Evolutionary conservation across 2,329 filamentous ascomycete species (phyloP).

Genomic region (Thielaviopsis populi): DNA sequence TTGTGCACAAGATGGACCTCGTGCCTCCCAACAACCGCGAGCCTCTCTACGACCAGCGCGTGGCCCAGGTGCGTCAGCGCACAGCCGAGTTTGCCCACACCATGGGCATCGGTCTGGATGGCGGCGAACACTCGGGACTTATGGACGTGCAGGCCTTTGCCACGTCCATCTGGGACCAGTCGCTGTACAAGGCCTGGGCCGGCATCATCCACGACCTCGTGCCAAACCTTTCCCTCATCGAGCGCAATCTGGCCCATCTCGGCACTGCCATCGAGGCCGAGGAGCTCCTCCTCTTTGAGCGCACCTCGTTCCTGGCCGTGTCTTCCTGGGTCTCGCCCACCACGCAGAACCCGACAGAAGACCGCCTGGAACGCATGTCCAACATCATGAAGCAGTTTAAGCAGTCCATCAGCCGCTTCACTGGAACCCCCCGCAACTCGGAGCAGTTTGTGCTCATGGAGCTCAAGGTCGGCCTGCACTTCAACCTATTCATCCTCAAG

Average conservation of each 20-base stretch:
- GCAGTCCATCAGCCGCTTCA: constrained; percentile 62
- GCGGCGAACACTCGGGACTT: constrained; percentile 22
- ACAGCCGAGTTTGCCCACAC: constrained; percentile 37
- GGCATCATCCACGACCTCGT: constrained; percentile 95
- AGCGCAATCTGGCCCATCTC: constrained; percentile 67
- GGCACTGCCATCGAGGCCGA: constrained; percentile 80
- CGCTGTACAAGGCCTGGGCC: constrained; percentile 94
- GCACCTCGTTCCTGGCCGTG: constrained; percentile 92
- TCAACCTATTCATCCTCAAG: constrained; percentile 88
- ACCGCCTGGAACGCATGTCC: constrained; percentile 83
- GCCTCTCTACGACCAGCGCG: constrained; percentile 70
- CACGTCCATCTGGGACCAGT: constrained; percentile 98
- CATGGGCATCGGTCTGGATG: constrained; percentile 16
- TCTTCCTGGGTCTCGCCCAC: constrained; percentile 69
- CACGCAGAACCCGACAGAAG: constrained; percentile 68
- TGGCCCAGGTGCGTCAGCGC: constrained; percentile 59
- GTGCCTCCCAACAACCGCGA: constrained; percentile 68
- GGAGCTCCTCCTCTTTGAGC: constrained; percentile 87
- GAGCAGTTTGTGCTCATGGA: constrained; percentile 72
- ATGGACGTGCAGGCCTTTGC: constrained; percentile 75
- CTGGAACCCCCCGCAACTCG: constrained; percentile 62
- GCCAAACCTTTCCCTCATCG: constrained; percentile 81
- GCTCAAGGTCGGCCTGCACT: constrained; percentile 59
- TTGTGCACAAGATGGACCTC: constrained; percentile 98
- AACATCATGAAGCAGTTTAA: constrained; percentile 99